Evolutionary conservation across 2,329 filamentous ascomycete genomes (phyloP).

Genomic region (Monilinia fructigena): DNA sequence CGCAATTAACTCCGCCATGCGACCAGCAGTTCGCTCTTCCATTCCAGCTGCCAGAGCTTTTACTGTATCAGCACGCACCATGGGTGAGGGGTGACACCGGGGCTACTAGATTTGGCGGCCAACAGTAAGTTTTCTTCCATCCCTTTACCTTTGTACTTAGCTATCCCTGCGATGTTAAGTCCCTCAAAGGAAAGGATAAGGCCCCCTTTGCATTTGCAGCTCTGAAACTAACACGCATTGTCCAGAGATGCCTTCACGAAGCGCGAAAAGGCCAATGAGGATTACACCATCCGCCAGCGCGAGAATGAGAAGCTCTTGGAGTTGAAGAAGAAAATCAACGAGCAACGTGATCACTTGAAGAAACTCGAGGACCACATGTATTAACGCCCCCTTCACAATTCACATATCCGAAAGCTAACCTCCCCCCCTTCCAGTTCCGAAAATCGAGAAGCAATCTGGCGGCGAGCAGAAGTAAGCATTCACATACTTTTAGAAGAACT

Average conservation of each 20-base stretch:
- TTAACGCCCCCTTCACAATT: slow-evolving; percentile 40
- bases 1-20: slow-evolving; percentile 53
- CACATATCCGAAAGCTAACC: slow-evolving; percentile 26
- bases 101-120: slow-evolving; percentile 32
- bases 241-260: slow-evolving; percentile 85
- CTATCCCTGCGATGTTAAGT: not conserved
- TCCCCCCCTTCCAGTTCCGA: slow-evolving; percentile 59
- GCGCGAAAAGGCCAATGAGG: slow-evolving; percentile 70
- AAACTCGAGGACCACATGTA: slow-evolving; percentile 87
- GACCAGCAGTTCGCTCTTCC: slow-evolving; percentile 45
- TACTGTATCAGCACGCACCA: slow-evolving; percentile 43
- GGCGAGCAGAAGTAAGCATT: slow-evolving; percentile 42
- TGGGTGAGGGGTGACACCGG: slow-evolving; percentile 63
- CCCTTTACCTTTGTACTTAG: slow-evolving; percentile 2
- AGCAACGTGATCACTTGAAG: slow-evolving; percentile 80
- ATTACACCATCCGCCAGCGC: slow-evolving; percentile 24
- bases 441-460: slow-evolving; percentile 67
- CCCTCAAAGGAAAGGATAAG: not conserved
- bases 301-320: slow-evolving; percentile 55
- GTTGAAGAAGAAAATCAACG: slow-evolving; percentile 69
- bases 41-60: slow-evolving; percentile 52
- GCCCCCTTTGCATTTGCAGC: not conserved
- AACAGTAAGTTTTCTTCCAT: slow-evolving; percentile 29
- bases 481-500: slow-evolving; percentile 9
- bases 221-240: slow-evolving; percentile 27